Conservation (phyloP, 768 basidiomycete genomes). For the Guyanaporus albipodus region DNA sequence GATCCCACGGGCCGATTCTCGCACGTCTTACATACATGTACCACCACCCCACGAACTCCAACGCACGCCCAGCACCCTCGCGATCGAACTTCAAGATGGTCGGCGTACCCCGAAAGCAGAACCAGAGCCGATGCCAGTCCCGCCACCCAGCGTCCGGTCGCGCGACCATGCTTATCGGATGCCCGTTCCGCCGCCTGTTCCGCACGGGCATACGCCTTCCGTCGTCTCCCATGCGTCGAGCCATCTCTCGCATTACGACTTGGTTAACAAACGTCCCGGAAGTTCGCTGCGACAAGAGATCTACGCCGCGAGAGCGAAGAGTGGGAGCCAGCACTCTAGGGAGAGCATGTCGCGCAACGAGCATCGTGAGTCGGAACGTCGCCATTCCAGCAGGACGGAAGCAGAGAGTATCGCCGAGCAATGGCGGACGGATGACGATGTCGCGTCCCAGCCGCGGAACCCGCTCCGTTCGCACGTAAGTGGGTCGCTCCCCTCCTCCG, state of each 20-base stretch:
- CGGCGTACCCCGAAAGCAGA: slow-evolving; percentile 4
- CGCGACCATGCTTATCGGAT: slow-evolving; percentile 31
- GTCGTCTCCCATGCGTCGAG: slow-evolving; percentile 27
- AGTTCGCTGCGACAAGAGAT: slow-evolving; percentile 27
- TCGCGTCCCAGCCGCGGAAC: slow-evolving; percentile 11
- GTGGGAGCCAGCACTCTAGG: slow-evolving; percentile 24
- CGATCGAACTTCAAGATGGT: slow-evolving; percentile 12
- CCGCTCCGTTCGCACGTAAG: slow-evolving; percentile 22
- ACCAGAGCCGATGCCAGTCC: slow-evolving; percentile 13
- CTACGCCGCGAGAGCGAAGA: slow-evolving; percentile 17
- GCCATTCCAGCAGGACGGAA: slow-evolving; percentile 21
- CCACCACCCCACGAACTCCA: slow-evolving; percentile 22
- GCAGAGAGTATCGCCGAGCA: slow-evolving; percentile 27
- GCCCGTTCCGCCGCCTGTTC: slow-evolving; percentile 8
- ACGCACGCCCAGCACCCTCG: slow-evolving; percentile 5
- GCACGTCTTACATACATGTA: slow-evolving; percentile 19
- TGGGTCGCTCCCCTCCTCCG: background rate
- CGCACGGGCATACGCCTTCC: slow-evolving; percentile 19
- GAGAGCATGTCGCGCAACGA: slow-evolving; percentile 16
- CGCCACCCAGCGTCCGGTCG: slow-evolving; percentile 23
- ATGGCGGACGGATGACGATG: slow-evolving; percentile 30
- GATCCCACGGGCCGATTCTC: slow-evolving; percentile 30
- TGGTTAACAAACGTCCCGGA: slow-evolving; percentile 25
- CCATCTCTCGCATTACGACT: slow-evolving; percentile 30
- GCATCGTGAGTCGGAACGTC: slow-evolving; percentile 12